Evolutionary conservation across 1,284 basidiomycete species (phyloP), one percentile per base, ranked within the genome.

Genomic region (Macrocybe sp.): DNA sequence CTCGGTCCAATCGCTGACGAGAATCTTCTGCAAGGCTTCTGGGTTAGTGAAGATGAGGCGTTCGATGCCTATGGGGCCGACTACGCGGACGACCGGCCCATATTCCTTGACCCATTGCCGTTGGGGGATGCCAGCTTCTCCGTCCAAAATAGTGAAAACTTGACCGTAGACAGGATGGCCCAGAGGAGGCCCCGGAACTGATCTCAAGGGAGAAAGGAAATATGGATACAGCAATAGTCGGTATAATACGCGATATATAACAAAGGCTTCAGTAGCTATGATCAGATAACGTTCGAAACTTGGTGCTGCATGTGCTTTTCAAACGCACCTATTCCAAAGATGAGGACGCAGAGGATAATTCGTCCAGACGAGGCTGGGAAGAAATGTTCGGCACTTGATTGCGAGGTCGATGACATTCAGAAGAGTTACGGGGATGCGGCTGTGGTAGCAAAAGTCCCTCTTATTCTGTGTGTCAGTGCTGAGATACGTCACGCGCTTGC

Each of bases 51-150:
- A 69, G 10, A 75, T 65, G 29, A 78, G 52, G 22, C 74, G 62
- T 51, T 76, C 72, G 30, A 72, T 64, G 22, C 75, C 75, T 12
- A 78, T 22, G 0, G 73, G 69, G 1, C 75, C 75, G n/a, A 76
- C 64, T 16, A 67, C 62, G n/a, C 74, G 67, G 2, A 76, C 65
- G 7, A 69, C 60, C 8, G 70, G 66, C 0, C 75, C 74, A 49
- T 75, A 66, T 38, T 68, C 48, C 47, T 76, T 74, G 16, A 70
- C 65, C 75, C 74, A 77, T 55, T 68, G 65, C 39, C 69, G 65
- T 46, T 74, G 70, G 0, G 72, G 66, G 12, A 72, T 70, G 10
- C 75, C 71, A 16, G 70, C 64, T 59, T 75, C 74, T 0, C 65
- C 60, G 5, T 54, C 55, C 30, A 66, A 49, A 10, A 67, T 60